Conservation (phyloP, 2,329 filamentous ascomycete genomes). For the Fusarium humuli region DNA sequence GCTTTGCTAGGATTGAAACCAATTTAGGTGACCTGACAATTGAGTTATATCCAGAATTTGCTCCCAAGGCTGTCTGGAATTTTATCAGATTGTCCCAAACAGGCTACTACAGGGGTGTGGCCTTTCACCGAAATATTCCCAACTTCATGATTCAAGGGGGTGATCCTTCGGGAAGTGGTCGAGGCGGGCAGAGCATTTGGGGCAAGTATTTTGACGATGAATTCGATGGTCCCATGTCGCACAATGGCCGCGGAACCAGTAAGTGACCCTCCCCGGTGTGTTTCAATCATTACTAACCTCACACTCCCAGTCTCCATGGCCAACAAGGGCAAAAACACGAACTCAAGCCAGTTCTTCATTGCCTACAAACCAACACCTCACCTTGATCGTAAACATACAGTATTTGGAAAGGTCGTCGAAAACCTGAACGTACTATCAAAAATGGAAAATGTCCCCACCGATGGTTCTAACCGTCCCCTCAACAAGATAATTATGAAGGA, state of each 20-base stretch:
- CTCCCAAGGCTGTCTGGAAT: conserved; percentile 96
- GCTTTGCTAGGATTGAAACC: conserved; percentile 90
- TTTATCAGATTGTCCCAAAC: conserved; percentile 89
- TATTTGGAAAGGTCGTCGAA: conserved; percentile 88
- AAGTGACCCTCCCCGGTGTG: conserved; percentile 23
- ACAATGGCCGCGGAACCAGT: conserved; percentile 79
- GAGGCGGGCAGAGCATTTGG: conserved; percentile 92
- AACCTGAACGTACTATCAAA: conserved; percentile 77
- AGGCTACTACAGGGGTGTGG: conserved; percentile 86
- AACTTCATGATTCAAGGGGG: conserved; percentile 99
- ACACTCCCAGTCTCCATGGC: conserved; percentile 77
- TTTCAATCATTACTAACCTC: conserved; percentile 6
- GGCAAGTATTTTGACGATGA: conserved; percentile 95
- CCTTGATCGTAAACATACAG: conserved; percentile 95
- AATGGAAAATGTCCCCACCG: conserved; percentile 82
- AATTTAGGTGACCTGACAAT: conserved; percentile 86
- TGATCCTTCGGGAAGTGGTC: conserved; percentile 90
- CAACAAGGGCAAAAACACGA: conserved; percentile 98
- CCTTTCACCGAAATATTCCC: conserved; percentile 93
- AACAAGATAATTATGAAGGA: conserved; percentile 85
- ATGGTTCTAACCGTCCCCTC: conserved; percentile 79
- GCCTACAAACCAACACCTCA: conserved; percentile 87
- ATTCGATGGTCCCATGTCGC: conserved; percentile 88
- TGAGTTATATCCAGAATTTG: conserved; percentile 90
- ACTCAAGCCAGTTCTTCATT: conserved; percentile 95